Evolutionary conservation across 2,329 filamentous ascomycete species (phyloP).

Genomic region (Fusarium paranaense): DNA sequence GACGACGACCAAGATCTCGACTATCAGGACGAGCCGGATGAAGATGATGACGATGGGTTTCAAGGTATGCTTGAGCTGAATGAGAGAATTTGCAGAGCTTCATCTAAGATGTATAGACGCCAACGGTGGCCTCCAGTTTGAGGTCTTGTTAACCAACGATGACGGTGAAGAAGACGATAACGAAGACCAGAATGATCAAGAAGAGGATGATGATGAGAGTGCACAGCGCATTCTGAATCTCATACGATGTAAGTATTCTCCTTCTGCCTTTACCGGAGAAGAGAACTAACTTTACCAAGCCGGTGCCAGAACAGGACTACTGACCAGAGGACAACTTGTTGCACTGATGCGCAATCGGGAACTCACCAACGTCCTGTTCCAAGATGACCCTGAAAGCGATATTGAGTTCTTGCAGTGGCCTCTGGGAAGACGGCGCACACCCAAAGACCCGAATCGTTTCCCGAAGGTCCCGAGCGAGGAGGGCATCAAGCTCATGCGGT

Average conservation of each 20-base stretch:
- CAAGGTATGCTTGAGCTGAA: conserved; percentile 20
- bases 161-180: conserved; percentile 41
- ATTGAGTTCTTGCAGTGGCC: conserved; percentile 54
- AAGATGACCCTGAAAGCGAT: conserved; percentile 53
- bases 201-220: conserved; percentile 43
- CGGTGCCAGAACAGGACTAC: conserved; percentile 43
- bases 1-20: conserved; percentile 48
- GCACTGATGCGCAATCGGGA: conserved; percentile 55
- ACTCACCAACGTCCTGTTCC: conserved; percentile 51
- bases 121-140: conserved; percentile 32
- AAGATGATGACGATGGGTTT: conserved; percentile 42
- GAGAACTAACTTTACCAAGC: conserved; percentile 31
- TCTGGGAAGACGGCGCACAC: conserved; percentile 55
- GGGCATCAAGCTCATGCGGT: conserved; percentile 83
- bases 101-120: conserved; percentile 22
- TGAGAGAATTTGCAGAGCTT: background rate
- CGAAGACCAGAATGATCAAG: conserved; percentile 31
- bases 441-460: conserved; percentile 70
- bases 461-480: conserved; percentile 87
- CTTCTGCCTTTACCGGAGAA: background rate
- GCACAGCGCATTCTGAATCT: conserved; percentile 48
- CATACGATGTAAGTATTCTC: conserved; percentile 44
- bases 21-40: conserved; percentile 43
- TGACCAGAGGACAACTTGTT: conserved; percentile 54
- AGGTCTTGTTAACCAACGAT: conserved; percentile 32